Conservation (phyloP, 495 filamentous ascomycete genomes). For the Penicillium silybi region DNA sequence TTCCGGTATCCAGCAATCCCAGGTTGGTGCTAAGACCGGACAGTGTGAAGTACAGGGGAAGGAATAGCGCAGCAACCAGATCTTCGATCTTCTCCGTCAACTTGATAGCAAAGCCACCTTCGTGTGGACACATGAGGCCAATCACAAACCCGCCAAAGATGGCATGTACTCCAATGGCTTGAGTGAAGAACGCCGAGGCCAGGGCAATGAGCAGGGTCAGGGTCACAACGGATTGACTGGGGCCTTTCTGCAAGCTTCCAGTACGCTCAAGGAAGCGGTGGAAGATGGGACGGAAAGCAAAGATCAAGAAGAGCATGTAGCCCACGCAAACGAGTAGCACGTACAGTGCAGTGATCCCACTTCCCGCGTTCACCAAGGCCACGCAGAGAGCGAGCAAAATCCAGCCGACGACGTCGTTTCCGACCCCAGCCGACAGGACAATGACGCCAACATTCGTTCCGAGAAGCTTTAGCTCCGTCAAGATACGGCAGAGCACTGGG, state of each 20-base stretch:
- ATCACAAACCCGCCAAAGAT: conserved; percentile 89
- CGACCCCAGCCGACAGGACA: conserved; percentile 87
- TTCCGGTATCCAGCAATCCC: conserved; percentile 75
- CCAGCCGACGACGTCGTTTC: conserved; percentile 95
- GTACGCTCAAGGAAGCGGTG: conserved; percentile 67
- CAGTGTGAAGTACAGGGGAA: conserved; percentile 93
- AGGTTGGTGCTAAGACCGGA: conserved; percentile 89
- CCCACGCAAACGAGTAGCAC: conserved; percentile 73
- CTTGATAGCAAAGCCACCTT: conserved; percentile 91
- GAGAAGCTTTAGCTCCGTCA: conserved; percentile 89
- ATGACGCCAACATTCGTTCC: conserved; percentile 83
- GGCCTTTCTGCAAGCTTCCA: conserved; percentile 83
- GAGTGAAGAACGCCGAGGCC: conserved; percentile 89
- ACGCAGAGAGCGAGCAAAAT: conserved; percentile 92
- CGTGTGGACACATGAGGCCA: conserved; percentile 89
- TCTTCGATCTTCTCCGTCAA: conserved; percentile 96
- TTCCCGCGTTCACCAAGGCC: conserved; percentile 84
- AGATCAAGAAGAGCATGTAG: conserved; percentile 75
- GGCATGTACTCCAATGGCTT: conserved; percentile 85
- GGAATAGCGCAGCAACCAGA: conserved; percentile 79
- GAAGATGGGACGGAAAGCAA: conserved; percentile 73
- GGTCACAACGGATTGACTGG: conserved; percentile 79
- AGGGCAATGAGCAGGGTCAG: conserved; percentile 78
- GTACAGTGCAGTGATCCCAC: conserved; percentile 80
- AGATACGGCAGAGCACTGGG: conserved; percentile 89